Percentiles rank a stretch among this genome's conserved stretches.
phyloP scores from a whole-genome alignment of 768 basidiomycete genomes.

The Auricularia cornea region DNA sequence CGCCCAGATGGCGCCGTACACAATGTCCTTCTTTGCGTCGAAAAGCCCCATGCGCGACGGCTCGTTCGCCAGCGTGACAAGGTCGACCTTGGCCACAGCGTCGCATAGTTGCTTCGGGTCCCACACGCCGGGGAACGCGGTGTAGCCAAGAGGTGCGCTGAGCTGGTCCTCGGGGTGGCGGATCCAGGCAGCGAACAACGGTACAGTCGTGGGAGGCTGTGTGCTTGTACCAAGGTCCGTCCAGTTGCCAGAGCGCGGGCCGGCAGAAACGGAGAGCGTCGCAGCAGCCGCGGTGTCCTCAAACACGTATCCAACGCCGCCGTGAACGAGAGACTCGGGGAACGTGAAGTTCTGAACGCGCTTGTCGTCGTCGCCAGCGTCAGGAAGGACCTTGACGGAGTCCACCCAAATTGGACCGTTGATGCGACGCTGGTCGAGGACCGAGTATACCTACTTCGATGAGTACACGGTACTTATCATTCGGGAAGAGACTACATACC shows the following conservation, averaged over 20 bases:
- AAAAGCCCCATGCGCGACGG: conserved; percentile 34
- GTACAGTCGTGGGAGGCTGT: conserved; percentile 46
- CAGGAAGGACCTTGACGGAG: conserved; percentile 13
- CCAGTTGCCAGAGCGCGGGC: conserved; percentile 52
- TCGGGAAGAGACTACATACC: neutral
- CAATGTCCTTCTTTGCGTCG: conserved; percentile 35
- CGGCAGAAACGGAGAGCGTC: conserved; percentile 32
- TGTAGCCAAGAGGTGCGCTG: conserved; percentile 39
- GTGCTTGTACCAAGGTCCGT: conserved; percentile 52
- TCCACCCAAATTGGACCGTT: conserved; percentile 37
- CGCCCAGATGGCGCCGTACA: conserved; percentile 42
- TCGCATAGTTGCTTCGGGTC: conserved; percentile 27
- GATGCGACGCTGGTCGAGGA: conserved; percentile 56
- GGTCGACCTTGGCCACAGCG: conserved; percentile 25
- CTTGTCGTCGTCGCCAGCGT: conserved; percentile 4
- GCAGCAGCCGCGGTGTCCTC: conserved; percentile 14
- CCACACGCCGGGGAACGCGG: conserved; percentile 42
- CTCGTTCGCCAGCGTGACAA: conserved; percentile 41
- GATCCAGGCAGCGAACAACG: conserved; percentile 59
- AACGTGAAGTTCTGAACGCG: conserved; percentile 15
- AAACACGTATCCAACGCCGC: conserved; percentile 54
- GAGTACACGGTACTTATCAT: neutral
- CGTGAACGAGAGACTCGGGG: conserved; percentile 51
- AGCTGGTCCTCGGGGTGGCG: conserved; percentile 28
- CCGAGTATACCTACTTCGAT: conserved; percentile 38